These are phyloP conservation scores for Pseudonectria foliicola DNA, from an alignment of 2,329 filamentous ascomycete species.

Conservation along the genomic window DNA sequence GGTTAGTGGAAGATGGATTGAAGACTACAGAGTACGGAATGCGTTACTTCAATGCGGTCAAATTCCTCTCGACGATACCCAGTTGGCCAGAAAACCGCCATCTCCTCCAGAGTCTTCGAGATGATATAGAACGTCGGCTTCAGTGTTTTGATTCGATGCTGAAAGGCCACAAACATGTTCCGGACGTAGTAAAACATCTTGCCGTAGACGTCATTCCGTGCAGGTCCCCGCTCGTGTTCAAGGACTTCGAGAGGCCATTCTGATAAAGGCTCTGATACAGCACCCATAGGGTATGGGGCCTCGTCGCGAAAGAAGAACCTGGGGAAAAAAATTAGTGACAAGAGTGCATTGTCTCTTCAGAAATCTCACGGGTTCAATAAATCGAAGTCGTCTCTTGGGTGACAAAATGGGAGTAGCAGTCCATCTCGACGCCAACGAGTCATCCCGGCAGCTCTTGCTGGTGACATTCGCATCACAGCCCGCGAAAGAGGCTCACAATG, in stretches of 20 bases:
- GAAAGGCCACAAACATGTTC: slow-evolving; percentile 14
- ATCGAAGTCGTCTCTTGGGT: slow-evolving; percentile 10
- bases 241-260: slow-evolving; percentile 24
- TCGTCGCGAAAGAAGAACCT: slow-evolving; percentile 12
- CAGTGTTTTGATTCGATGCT: slow-evolving; percentile 4
- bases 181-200: slow-evolving; percentile 23
- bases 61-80: slow-evolving; percentile 1
- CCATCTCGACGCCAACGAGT: slow-evolving; percentile 17
- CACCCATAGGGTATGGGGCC: background rate
- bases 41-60: slow-evolving; percentile 13
- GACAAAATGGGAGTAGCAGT: slow-evolving; percentile 16
- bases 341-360: too few species aligned
- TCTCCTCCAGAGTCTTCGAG: background rate
- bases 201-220: slow-evolving; percentile 21
- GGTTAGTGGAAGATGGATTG: background rate
- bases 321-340: background rate
- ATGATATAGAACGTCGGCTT: slow-evolving; percentile 4
- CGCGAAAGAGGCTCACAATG: slow-evolving; percentile 2
- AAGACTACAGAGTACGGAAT: background rate
- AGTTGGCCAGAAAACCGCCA: slow-evolving; percentile 1
- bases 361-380: slow-evolving; percentile 17
- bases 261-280: slow-evolving; percentile 16
- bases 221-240: slow-evolving; percentile 8
- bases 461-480: slow-evolving; percentile 11
- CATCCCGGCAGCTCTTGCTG: slow-evolving; percentile 8